phyloP scores from a whole-genome alignment of 2,329 filamentous ascomycete species.

The Rhynchosporium secalis region DNA sequence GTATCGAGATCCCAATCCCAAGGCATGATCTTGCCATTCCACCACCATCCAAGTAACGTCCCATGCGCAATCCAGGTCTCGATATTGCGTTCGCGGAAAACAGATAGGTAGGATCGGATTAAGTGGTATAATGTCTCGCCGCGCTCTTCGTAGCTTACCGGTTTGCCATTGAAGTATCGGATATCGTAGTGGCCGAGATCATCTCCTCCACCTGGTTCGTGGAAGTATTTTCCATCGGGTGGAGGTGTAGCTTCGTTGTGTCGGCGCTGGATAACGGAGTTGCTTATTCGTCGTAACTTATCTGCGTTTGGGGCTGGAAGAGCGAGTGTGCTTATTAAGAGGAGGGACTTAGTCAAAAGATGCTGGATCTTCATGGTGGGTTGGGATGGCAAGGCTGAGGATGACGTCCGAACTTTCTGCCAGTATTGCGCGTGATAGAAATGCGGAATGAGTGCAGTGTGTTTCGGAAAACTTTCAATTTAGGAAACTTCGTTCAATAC shows the following conservation, averaged over 20 bases:
- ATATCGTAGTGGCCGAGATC: conserved; percentile 71
- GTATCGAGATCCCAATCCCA: conserved; percentile 87
- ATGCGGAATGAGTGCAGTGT: not conserved
- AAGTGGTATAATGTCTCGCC: conserved; percentile 67
- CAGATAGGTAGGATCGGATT: conserved; percentile 71
- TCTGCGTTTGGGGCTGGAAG: conserved; percentile 14
- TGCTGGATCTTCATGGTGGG: conserved; percentile 24
- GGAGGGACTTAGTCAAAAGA: conserved; percentile 23
- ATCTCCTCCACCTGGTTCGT: conserved; percentile 60
- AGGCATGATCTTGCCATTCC: conserved; percentile 75
- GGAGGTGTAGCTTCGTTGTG: not conserved
- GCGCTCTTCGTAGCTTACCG: conserved; percentile 65
- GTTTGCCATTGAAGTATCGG: conserved; percentile 63
- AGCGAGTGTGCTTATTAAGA: conserved; percentile 20
- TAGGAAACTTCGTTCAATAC: not conserved
- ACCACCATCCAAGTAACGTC: conserved; percentile 85
- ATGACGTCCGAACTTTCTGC: not conserved
- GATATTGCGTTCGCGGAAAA: conserved; percentile 61
- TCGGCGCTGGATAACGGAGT: not conserved
- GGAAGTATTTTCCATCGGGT: conserved; percentile 34
- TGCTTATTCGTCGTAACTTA: not conserved
- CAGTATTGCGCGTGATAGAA: not conserved
- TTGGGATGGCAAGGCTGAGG: conserved; percentile 7
- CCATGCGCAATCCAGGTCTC: conserved; percentile 89
- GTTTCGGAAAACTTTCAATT: not conserved